phyloP scores from a whole-genome alignment of 768 basidiomycete genomes.

The Boletus subcaerulescens region DNA sequence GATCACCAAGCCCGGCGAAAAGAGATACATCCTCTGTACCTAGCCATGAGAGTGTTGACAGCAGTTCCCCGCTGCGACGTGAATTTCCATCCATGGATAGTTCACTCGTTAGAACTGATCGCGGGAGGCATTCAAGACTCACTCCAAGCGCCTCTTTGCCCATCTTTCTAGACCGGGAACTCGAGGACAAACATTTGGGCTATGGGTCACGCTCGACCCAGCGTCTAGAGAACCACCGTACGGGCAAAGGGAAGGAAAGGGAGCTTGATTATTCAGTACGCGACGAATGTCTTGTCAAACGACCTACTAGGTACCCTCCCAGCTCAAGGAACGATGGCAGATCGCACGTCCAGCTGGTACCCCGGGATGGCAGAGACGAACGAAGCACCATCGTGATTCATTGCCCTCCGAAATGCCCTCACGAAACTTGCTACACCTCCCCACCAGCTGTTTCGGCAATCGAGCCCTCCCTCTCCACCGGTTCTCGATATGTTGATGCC shows the following conservation, averaged over 20 bases:
- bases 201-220: neutral
- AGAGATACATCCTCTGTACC: neutral
- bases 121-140: constrained; percentile 20
- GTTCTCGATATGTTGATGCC: constrained; percentile 24
- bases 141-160: constrained; percentile 21
- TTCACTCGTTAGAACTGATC: constrained; percentile 19
- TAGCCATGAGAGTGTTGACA: neutral
- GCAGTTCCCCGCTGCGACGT: neutral
- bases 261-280: neutral
- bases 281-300: constrained; percentile 1
- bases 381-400: constrained; percentile 13
- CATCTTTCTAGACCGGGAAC: constrained; percentile 4
- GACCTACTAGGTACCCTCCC: neutral
- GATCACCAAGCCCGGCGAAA: constrained; percentile 25
- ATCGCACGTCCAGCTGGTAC: constrained; percentile 25
- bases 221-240: neutral
- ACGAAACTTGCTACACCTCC: constrained; percentile 11
- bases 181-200: neutral
- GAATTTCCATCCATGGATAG: constrained; percentile 1
- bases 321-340: constrained; percentile 6
- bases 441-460: neutral
- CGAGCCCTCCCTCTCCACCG: neutral
- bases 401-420: constrained; percentile 20
- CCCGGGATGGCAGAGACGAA: constrained; percentile 8
- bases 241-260: constrained; percentile 2